Evolutionary conservation across 1,284 basidiomycete species (phyloP).

Genomic region (Ceratobasidium sp.): DNA sequence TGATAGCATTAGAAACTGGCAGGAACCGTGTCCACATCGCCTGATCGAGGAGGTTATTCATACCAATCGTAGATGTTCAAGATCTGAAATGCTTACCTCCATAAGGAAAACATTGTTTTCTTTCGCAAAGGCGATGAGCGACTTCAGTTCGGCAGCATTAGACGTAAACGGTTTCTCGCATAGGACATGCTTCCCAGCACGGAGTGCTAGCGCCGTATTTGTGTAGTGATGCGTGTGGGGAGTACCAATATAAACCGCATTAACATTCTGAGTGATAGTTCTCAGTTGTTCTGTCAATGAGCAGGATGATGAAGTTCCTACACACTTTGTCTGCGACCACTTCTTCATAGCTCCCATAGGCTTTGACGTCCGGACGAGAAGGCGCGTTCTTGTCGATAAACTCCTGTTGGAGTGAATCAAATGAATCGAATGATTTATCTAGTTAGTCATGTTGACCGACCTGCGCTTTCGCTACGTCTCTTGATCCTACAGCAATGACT

Average conservation of each 20-base stretch:
- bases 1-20: conserved; percentile 71
- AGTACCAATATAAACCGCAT: conserved; percentile 86
- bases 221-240: conserved; percentile 88
- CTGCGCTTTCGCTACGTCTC: conserved; percentile 72
- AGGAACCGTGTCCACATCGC: conserved; percentile 61
- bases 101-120: conserved; percentile 85
- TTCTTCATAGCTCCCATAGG: conserved; percentile 81
- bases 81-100: conserved; percentile 62
- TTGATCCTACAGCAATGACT: conserved; percentile 83
- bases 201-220: conserved; percentile 79
- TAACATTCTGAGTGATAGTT: conserved; percentile 67
- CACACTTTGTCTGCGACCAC: conserved; percentile 64
- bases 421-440: background rate
- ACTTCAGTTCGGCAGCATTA: conserved; percentile 64
- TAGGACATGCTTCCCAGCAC: conserved; percentile 87
- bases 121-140: conserved; percentile 61
- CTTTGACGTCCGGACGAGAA: conserved; percentile 65
- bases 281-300: background rate
- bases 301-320: background rate
- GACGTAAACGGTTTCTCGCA: conserved; percentile 85
- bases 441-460: background rate
- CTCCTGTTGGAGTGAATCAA: background rate
- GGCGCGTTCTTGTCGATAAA: conserved; percentile 38
- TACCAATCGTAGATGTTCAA: background rate
- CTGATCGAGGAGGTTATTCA: background rate